Conservation (phyloP, 1,284 basidiomycete species). For the Erythrobasidium hasegawianum region DNA sequence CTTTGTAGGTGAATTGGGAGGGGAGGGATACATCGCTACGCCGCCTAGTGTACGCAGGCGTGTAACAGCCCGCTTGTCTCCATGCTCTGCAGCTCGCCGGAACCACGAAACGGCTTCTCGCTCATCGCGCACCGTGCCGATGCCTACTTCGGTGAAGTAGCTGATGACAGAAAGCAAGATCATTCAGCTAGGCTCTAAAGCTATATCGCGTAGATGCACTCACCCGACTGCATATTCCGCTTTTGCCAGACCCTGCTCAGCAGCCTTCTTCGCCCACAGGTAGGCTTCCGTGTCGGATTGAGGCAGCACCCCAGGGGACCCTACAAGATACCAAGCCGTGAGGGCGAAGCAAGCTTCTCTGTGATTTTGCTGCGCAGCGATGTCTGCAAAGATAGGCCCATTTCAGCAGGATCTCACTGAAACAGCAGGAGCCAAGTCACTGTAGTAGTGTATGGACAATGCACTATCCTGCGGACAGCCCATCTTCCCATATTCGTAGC, state of each 20-base stretch:
- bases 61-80: slow-evolving; percentile 87
- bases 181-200: background rate
- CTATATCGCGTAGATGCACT: slow-evolving; percentile 33
- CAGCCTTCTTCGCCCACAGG: slow-evolving; percentile 88
- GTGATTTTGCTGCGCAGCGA: slow-evolving; percentile 94
- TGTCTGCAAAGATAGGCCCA: slow-evolving; percentile 71
- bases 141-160: slow-evolving; percentile 47
- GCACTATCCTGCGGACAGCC: slow-evolving; percentile 97
- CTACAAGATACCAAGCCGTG: slow-evolving; percentile 98
- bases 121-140: slow-evolving; percentile 50
- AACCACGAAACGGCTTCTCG: slow-evolving; percentile 70
- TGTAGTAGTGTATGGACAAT: slow-evolving; percentile 95
- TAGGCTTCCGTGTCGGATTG: slow-evolving; percentile 98
- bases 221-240: slow-evolving; percentile 93
- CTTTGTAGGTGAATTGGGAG: slow-evolving; percentile 18
- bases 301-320: slow-evolving; percentile 92
- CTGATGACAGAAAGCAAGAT: too few relatives aligned
- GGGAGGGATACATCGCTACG: background rate
- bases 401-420: too few relatives aligned
- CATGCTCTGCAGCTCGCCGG: slow-evolving; percentile 83
- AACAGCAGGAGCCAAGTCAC: too few relatives aligned
- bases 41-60: slow-evolving; percentile 55
- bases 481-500: slow-evolving; percentile 99
- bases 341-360: slow-evolving; percentile 96
- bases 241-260: slow-evolving; percentile 86